Conservation (phyloP, 1,284 basidiomycete species). For the Rhizoctonia solani region DNA sequence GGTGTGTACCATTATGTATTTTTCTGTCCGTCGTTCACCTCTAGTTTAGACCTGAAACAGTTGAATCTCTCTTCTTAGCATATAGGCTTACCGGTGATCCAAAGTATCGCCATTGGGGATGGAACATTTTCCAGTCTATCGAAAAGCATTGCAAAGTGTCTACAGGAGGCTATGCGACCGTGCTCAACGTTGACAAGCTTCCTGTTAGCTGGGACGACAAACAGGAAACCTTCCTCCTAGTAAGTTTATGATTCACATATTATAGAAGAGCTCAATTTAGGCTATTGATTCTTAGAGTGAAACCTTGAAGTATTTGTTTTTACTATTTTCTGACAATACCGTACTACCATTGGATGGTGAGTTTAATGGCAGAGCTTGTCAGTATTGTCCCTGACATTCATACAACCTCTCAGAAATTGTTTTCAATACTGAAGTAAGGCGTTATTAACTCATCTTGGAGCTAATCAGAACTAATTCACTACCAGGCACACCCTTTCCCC, state of each 20-base stretch:
- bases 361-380: conserved; percentile 42
- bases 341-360: conserved; percentile 73
- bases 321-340: conserved; percentile 80
- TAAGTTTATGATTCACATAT: conserved; percentile 46
- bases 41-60: conserved; percentile 77
- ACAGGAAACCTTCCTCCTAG: conserved; percentile 94
- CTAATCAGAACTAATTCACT: background rate
- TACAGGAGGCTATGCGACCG: conserved; percentile 80
- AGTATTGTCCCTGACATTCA: background rate
- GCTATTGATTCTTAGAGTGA: conserved; percentile 61
- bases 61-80: conserved; percentile 90
- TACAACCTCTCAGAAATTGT: conserved; percentile 68
- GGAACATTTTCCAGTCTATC: conserved; percentile 90
- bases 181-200: conserved; percentile 80
- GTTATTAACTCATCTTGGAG: no score
- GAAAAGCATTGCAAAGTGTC: conserved; percentile 78
- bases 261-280: background rate
- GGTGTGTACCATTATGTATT: conserved; percentile 49
- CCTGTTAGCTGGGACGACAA: conserved; percentile 76
- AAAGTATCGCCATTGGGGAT: conserved; percentile 81
- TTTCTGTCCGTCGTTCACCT: background rate
- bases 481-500: conserved; percentile 68
- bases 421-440: conserved; percentile 83
- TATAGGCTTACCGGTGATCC: conserved; percentile 81
- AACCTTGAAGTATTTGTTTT: conserved; percentile 91